phyloP scores from a whole-genome alignment of 1,284 basidiomycete species.

The Apiotrichum domesticum region DNA sequence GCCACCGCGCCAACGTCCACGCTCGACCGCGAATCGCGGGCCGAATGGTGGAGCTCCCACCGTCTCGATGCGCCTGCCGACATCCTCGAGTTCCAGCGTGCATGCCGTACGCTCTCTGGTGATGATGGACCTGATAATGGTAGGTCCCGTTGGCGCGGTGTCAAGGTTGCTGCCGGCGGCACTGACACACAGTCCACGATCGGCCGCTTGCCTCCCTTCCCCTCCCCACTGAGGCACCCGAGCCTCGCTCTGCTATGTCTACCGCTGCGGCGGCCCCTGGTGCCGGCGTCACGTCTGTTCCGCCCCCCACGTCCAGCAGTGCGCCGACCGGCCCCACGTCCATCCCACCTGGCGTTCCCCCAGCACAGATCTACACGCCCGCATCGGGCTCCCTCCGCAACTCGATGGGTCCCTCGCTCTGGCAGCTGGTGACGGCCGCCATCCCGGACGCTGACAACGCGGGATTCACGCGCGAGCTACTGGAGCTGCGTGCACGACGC shows the following conservation, averaged over 20 bases:
- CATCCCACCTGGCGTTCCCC: background rate
- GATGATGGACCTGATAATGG: background rate
- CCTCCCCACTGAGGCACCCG: no score
- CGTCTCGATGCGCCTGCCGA: constrained; percentile 5
- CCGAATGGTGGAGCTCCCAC: constrained; percentile 14
- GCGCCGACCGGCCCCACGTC: background rate
- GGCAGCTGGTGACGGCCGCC: constrained; percentile 15
- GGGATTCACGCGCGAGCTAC: constrained; percentile 1
- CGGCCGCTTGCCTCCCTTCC: no score
- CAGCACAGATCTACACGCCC: constrained; percentile 1
- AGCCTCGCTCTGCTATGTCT: no score
- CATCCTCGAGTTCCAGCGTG: constrained; percentile 2
- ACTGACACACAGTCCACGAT: no score
- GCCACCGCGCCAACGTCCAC: constrained; percentile 9
- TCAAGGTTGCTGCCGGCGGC: no score
- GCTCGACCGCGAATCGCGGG: constrained; percentile 11
- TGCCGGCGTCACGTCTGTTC: no score
- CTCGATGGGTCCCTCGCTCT: constrained; percentile 12
- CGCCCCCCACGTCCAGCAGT: no score
- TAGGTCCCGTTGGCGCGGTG: no score
- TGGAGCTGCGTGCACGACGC: background rate
- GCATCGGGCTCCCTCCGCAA: constrained; percentile 5
- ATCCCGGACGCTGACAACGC: constrained; percentile 9
- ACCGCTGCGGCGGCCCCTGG: no score
- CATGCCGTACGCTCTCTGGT: background rate